Base-by-base conservation (phyloP, 2,329 filamentous ascomycete species). In the Diaporthe ampelina region DNA sequence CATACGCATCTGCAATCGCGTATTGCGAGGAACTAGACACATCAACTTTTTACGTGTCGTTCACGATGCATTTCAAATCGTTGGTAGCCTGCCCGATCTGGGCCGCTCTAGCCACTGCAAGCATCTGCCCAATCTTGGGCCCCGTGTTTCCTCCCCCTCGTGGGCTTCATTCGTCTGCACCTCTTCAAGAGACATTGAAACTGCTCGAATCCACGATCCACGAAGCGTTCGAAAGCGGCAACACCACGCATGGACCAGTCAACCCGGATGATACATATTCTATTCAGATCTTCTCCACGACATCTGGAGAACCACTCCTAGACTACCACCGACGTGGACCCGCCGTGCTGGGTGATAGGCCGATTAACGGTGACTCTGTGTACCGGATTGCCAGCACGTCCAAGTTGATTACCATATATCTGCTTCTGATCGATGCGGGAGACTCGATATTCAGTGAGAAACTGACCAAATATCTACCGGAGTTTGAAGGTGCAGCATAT, bases 291-390 rank as follows among this genome's bases (percentile, higher is more conserved):
- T 58, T 58, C 56, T 58, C 56, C 10, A 58, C 56, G 1, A 58
- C 21, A 11, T 35, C 56, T n/a, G 29, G 35, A 35, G 13, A 37
- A 26, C 29, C 56, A 35, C 56, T 58, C 29, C 29, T 58, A 21
- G 56, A 58, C 56, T 58, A 58, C 5, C 56, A 58, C 21, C 56
- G 56, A 58, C 56, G 56, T 15, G 29, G 29, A n/a, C 29, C 56
- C 10, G 56, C 56, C 5, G 56, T 58, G 10, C 29, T 58, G 10
- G 56, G 56, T 15, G 13, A 58, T 11, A 58, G 29, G 32, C 21
- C 29, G 1, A 58, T 58, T 13, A 29, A 58, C 56, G 56, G 56
- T 35, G 19, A 58, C 29, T 58, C 56, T 21, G 56, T 58, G 29
- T 58, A 58, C 29, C 56, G 56, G 10, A 58, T 58, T n/a, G 56